Percentiles rank a stretch among this genome's conserved stretches.
Evolutionary conservation across 371 early-diverging fungal species (phyloP).

Genomic region (Parasitella parasitica): DNA sequence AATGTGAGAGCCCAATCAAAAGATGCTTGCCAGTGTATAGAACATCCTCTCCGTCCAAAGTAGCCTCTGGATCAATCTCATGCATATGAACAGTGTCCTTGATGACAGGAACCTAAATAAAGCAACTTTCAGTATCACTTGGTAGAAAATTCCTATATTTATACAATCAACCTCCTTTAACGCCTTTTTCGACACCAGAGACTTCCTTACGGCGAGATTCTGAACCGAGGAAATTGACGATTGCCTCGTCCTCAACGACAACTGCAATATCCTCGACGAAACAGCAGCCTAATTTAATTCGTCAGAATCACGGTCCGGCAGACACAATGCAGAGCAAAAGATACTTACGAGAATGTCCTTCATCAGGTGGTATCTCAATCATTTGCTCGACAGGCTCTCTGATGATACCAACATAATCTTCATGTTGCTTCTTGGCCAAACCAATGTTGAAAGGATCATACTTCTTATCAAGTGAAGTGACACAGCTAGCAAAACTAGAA

Average conservation of each 20-base stretch:
- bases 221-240: conserved; percentile 30
- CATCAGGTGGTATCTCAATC: conserved; percentile 23
- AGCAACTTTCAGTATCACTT: neutral
- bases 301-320: no score
- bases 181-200: conserved; percentile 13
- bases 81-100: conserved; percentile 23
- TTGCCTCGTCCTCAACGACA: conserved; percentile 19
- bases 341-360: conserved; percentile 22
- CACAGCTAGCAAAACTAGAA: conserved; percentile 19
- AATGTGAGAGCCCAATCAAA: conserved; percentile 34
- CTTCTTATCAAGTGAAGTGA: conserved; percentile 23
- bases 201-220: conserved; percentile 31
- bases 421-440: conserved; percentile 25
- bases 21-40: conserved; percentile 31
- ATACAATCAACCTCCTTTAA: conserved; percentile 13
- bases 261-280: conserved; percentile 43
- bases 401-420: conserved; percentile 21
- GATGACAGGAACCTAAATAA: conserved; percentile 13
- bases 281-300: conserved; percentile 35
- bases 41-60: conserved; percentile 41
- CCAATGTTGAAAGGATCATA: conserved; percentile 20
- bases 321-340: neutral
- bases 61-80: conserved; percentile 21
- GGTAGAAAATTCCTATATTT: conserved; percentile 13
- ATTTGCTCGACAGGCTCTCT: conserved; percentile 20